Evolutionary conservation across 371 early-diverging fungal genomes (phyloP).

Genomic region (Massospora cicadina): DNA sequence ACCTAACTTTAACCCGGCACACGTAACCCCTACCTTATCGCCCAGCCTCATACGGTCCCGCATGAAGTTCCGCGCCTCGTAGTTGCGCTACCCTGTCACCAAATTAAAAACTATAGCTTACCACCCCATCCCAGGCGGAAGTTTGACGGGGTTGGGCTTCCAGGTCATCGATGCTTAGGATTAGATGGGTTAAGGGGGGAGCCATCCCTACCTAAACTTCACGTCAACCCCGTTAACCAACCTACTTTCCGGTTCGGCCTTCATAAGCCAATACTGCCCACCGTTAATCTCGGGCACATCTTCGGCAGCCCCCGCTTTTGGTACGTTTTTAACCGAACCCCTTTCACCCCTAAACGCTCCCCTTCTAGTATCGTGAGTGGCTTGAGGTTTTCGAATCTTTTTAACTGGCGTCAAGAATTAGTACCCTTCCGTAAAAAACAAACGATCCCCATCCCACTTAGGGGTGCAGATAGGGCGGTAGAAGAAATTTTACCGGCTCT

Average conservation of each 20-base stretch:
- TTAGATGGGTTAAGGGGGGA: neutral
- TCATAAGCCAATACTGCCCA: constrained; percentile 40
- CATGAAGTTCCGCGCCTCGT: constrained; percentile 50
- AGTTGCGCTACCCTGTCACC: constrained; percentile 23
- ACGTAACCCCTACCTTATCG: constrained; percentile 20
- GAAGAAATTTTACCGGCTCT: too few relatives aligned
- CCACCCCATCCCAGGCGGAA: constrained; percentile 52
- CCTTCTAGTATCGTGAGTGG: too few relatives aligned
- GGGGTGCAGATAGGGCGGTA: too few relatives aligned
- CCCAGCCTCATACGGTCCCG: constrained; percentile 37
- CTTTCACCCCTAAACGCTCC: too few relatives aligned
- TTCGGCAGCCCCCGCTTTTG: too few relatives aligned
- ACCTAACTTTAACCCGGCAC: constrained; percentile 9
- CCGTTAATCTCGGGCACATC: neutral
- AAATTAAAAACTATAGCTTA: constrained; percentile 12
- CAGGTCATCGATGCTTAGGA: constrained; percentile 31
- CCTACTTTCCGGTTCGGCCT: constrained; percentile 50
- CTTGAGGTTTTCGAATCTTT: too few relatives aligned
- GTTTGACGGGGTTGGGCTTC: constrained; percentile 17
- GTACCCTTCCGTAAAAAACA: too few relatives aligned
- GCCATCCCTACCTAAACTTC: constrained; percentile 23
- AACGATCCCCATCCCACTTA: too few relatives aligned
- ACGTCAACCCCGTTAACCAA: constrained; percentile 40
- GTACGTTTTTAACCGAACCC: too few relatives aligned
- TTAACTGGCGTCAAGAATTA: too few relatives aligned